A percentile compares a stretch with the other conserved stretches of the same genome.
Conservation (phyloP, 2,329 filamentous ascomycete species). For the Chaetomiaceae sp. region DNA sequence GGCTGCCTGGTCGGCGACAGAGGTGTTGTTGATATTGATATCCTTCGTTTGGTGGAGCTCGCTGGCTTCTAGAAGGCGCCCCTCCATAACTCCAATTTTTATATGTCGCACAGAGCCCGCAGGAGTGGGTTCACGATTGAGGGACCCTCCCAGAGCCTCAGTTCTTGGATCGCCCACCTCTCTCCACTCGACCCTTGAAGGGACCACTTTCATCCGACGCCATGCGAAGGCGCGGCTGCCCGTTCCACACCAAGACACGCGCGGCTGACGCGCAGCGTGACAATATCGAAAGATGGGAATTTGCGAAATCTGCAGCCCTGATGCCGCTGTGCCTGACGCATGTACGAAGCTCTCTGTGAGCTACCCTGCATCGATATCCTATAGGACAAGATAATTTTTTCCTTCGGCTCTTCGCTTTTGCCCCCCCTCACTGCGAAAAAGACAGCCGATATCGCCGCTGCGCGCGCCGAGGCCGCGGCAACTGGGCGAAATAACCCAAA, state of each 20-base stretch:
- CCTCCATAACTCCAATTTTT: slow-evolving; percentile 27
- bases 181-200: slow-evolving; percentile 24
- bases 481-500: slow-evolving; percentile 6
- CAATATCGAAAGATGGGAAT: neutral
- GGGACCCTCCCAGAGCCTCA: slow-evolving; percentile 32
- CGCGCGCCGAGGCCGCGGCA: neutral
- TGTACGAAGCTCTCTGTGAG: too few species aligned
- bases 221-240: slow-evolving; percentile 20
- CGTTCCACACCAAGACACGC: slow-evolving; percentile 1
- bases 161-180: slow-evolving; percentile 27
- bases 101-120: slow-evolving; percentile 30
- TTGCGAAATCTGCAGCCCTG: neutral
- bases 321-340: slow-evolving; percentile 4
- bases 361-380: neutral
- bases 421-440: neutral
- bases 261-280: slow-evolving; percentile 18
- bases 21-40: slow-evolving; percentile 13
- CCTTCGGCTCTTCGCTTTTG: neutral
- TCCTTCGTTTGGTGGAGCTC: slow-evolving; percentile 19
- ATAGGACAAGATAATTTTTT: neutral
- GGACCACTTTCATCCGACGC: slow-evolving; percentile 25
- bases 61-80: slow-evolving; percentile 27
- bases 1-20: too few species aligned
- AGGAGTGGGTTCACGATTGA: slow-evolving; percentile 30
- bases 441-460: slow-evolving; percentile 11